A percentile compares a stretch with the other conserved stretches of the same genome.
Conservation (phyloP, 2,329 filamentous ascomycete genomes). For the Alternaria alternata region DNA sequence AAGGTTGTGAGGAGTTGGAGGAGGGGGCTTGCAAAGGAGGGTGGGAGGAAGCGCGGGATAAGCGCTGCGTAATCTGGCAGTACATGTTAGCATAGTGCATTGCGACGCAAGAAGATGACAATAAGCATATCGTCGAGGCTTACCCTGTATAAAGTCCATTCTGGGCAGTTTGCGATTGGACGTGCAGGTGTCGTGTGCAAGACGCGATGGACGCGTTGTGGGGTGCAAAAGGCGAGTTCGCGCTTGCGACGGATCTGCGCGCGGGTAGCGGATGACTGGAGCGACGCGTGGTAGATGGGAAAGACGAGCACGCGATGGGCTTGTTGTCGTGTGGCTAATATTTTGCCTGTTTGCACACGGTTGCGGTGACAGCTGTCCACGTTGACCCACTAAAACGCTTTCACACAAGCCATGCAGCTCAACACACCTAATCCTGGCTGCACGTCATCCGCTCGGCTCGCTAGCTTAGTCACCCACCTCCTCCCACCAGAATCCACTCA, state of each 20-base stretch:
- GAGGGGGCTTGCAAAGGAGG: conserved; percentile 42
- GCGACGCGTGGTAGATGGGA: not conserved
- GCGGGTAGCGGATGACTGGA: not conserved
- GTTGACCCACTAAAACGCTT: conserved; percentile 14
- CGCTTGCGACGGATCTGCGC: conserved; percentile 3
- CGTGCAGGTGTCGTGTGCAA: conserved; percentile 15
- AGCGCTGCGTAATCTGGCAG: conserved; percentile 43
- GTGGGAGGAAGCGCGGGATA: conserved; percentile 43
- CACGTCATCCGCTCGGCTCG: conserved; percentile 19
- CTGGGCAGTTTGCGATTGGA: conserved; percentile 21
- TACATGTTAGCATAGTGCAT: conserved; percentile 18
- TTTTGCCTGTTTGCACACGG: conserved; percentile 12
- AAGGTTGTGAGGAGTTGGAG: conserved; percentile 39
- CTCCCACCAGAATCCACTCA: not conserved
- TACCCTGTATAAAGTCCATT: conserved; percentile 45
- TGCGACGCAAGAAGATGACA: not conserved
- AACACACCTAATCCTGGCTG: conserved; percentile 16
- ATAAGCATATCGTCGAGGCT: not conserved
- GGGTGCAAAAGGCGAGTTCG: not conserved
- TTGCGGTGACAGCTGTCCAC: conserved; percentile 27
- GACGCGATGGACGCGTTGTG: conserved; percentile 26
- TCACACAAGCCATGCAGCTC: conserved; percentile 6
- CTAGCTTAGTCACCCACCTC: conserved; percentile 9
- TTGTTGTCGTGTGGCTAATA: not conserved
- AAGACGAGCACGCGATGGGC: conserved; percentile 4